Conservation (phyloP, 371 early-diverging fungal genomes). For the Syncephalastrum monosporum region DNA sequence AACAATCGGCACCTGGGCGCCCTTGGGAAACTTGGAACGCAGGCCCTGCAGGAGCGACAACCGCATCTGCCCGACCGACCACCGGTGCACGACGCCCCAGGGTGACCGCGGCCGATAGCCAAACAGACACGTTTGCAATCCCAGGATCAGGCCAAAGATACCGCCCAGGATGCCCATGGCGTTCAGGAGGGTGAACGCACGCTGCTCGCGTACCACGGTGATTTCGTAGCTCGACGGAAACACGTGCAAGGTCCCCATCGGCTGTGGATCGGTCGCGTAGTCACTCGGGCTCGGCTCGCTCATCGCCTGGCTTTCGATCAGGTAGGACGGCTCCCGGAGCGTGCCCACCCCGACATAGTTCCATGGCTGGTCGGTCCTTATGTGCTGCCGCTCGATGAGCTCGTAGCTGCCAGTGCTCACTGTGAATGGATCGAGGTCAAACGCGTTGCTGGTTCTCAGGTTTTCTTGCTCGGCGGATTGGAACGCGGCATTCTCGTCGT, state of each 20-base stretch:
- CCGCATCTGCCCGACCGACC: constrained; percentile 25
- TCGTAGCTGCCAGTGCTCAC: constrained; percentile 22
- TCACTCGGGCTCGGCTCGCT: constrained; percentile 6
- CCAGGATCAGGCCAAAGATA: constrained; percentile 29
- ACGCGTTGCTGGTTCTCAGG: constrained; percentile 28
- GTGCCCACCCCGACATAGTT: constrained; percentile 28
- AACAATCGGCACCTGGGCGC: constrained; percentile 29
- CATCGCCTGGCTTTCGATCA: constrained; percentile 11
- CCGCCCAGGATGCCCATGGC: constrained; percentile 39
- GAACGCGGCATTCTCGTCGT: constrained; percentile 26
- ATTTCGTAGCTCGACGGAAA: constrained; percentile 16
- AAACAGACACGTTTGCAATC: constrained; percentile 25
- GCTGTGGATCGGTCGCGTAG: constrained; percentile 10
- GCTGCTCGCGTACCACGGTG: constrained; percentile 21
- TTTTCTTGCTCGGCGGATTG: constrained; percentile 30
- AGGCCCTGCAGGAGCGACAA: constrained; percentile 24
- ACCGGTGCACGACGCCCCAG: constrained; percentile 34
- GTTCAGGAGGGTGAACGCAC: constrained; percentile 32
- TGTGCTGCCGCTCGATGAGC: constrained; percentile 15
- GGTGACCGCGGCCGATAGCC: constrained; percentile 35
- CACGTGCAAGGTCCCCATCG: constrained; percentile 23
- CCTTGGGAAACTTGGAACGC: constrained; percentile 19
- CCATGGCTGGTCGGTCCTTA: constrained; percentile 16
- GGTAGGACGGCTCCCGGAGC: neutral
- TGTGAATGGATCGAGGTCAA: constrained; percentile 12